Evolutionary conservation across 805 yeast species (phyloP), one percentile per base, ranked within the genome.

Genomic region (Pichia occidentalis): DNA sequence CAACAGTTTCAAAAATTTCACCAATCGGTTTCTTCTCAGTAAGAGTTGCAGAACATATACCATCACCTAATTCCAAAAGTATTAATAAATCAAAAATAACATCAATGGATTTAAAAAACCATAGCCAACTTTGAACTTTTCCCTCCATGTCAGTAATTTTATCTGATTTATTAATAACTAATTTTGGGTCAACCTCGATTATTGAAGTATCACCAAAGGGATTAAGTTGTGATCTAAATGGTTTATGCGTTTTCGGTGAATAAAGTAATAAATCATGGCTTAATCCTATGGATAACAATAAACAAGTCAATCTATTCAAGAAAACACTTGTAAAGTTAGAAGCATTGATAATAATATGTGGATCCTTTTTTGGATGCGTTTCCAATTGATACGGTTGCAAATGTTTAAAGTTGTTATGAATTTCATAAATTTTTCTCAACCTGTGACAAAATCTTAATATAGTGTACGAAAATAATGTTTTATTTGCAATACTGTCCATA

Each of bases 21-120:
- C 32, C 43, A 25, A 36, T 43, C 40, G 39, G 36, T 29, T n/a
- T 18, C 5, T 33, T 29, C 8, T 24, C 34, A 17, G 22, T 4
- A 7, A 35, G 20, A 7, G 25, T 31, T 27, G 29, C 22, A 10
- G 45, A 55, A n/a, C 60, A 50, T 7, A 54, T 51, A 9, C 70
- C 71, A 40, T 57, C 54, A 4, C 69, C 72, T 7, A 69, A 35
- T 34, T 67, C 68, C 13, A 70, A 39, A 17, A 67, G 37, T 10
- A 55, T 46, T 6, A 64, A 54, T 10, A 61, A 47, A 8, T 60
- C 62, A 23, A 54, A 43, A 1, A 64, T 50, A 1, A 65, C 45
- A 29, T 36, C 40, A 20, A 32, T 21, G 4, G 43, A 40, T 26
- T 36, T 29, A 10, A 44, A 26, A 23, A 41, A 29, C 39, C 39